Conservation (phyloP, 2,329 filamentous ascomycete genomes). For the Aspergillus fischeri region DNA sequence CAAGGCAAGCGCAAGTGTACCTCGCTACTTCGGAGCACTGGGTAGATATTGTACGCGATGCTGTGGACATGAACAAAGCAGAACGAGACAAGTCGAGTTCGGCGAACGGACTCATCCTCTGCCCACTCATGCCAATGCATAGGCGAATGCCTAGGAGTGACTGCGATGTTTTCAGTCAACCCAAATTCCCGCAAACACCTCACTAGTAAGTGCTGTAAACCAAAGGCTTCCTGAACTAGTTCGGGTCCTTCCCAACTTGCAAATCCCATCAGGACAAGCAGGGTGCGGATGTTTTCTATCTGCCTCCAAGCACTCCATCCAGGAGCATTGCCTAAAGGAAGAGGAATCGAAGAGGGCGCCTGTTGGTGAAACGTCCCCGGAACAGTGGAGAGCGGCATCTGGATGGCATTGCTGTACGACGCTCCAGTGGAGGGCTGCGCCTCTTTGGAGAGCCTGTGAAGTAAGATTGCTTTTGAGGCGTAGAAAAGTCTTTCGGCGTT, state of each 20-base stretch:
- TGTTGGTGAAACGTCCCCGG: conserved; percentile 13
- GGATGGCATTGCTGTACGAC: conserved; percentile 12
- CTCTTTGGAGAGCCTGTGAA: conserved; percentile 52
- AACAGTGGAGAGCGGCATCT: conserved; percentile 14
- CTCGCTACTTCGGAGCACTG: conserved; percentile 35
- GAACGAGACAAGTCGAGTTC: conserved; percentile 36
- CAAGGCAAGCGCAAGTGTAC: conserved; percentile 36
- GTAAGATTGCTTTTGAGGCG: conserved; percentile 58
- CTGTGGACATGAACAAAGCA: conserved; percentile 38
- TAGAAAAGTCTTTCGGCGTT: conserved; percentile 42
- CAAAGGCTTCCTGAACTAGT: conserved; percentile 30
- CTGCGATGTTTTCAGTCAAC: conserved; percentile 21
- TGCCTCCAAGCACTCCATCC: conserved; percentile 18
- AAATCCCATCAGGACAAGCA: conserved; percentile 30
- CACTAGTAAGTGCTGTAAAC: conserved; percentile 28
- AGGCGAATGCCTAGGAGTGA: conserved; percentile 18
- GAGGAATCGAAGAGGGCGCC: conserved; percentile 7
- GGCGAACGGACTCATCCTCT: conserved; percentile 31
- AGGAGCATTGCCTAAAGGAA: conserved; percentile 8
- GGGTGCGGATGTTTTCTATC: conserved; percentile 28
- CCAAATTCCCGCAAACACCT: conserved; percentile 28
- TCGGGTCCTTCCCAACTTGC: conserved; percentile 29
- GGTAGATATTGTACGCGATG: conserved; percentile 38
- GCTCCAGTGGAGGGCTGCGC: conserved; percentile 12
- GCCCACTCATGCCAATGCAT: conserved; percentile 36